Base-by-base conservation (phyloP, 441 rosid species). In the Jatropha podagrica region DNA sequence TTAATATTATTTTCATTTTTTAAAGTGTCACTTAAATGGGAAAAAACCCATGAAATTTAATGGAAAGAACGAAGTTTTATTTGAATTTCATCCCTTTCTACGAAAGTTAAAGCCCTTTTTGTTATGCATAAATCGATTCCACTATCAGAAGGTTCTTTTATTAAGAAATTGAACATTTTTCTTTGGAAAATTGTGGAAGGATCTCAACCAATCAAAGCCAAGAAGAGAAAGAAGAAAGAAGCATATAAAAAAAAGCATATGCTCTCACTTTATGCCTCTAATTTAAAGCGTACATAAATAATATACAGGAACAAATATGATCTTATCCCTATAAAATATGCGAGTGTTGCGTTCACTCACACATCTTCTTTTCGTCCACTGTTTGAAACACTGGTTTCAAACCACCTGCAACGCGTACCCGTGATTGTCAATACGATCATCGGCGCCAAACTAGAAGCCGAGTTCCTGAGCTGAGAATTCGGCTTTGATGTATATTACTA, bases 341-440 rank as follows among this genome's bases (percentile, higher is more conserved):
- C 42, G 92, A 92, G 55, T 84, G 87, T 69, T 79, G 84, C 71
- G 18, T 83, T 62, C 91, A 90, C 23, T 86, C 91, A 20, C 85
- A 91, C 61, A 66, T 80, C 80, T 76, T 85, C 74, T 74, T 66
- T 8, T 69, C 84, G 7, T 77, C 77, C 10, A 68, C 86, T 20
- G 74, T n/a, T 44, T 88, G 83, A 69, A 86, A 74, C 40, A 56
- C 84, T 20, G 93, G 88, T 3, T 38, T 81, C 23, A 88, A 89
- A 10, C 75, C 86, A 49, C 68, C 76, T 26, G 54, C 89, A 32
- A 66, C 71, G n/a, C 68, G 72, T 65, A 44, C 75, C 0, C 59
- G 66, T 12, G 54, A 37, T 73, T 76, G 69, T 32, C 74, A 40
- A 17, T 40, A 68, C 27, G 74, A 60, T 52, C 62, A 51, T 51